A percentile compares a stretch with the other conserved stretches of the same genome.
These are phyloP conservation scores for Passalora sequoiae DNA, from an alignment of 2,329 filamentous ascomycete species.

Conservation along the genomic window DNA sequence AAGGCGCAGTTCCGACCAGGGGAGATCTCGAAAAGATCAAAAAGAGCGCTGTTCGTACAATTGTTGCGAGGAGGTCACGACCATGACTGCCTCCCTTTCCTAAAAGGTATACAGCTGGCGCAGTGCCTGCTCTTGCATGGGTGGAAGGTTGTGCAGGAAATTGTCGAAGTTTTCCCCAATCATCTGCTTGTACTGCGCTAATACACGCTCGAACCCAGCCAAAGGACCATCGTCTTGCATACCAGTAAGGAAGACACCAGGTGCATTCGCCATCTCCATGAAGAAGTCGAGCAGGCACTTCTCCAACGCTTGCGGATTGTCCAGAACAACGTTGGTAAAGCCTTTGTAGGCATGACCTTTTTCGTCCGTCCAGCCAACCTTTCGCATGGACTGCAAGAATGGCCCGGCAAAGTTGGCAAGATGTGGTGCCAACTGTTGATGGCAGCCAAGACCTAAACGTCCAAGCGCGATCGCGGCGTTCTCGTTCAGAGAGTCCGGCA, in stretches of 20 bases:
- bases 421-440: conserved; percentile 70
- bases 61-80: conserved; percentile 6
- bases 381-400: conserved; percentile 76
- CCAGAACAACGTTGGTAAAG: conserved; percentile 76
- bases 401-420: conserved; percentile 73
- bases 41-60: no score
- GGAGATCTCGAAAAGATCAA: background rate
- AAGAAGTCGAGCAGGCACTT: conserved; percentile 78
- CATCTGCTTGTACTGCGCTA: conserved; percentile 51
- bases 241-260: conserved; percentile 53
- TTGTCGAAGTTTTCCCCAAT: conserved; percentile 49
- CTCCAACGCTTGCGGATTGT: conserved; percentile 90
- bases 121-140: conserved; percentile 41
- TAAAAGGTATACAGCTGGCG: conserved; percentile 41
- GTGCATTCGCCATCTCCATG: conserved; percentile 69
- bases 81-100: conserved; percentile 21
- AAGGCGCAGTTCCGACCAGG: background rate
- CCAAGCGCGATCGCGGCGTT: conserved; percentile 93
- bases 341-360: conserved; percentile 91
- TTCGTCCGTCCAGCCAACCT: conserved; percentile 83
- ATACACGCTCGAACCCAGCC: conserved; percentile 63
- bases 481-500: conserved; percentile 82
- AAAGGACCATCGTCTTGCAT: conserved; percentile 58
- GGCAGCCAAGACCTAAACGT: conserved; percentile 73
- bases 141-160: conserved; percentile 46